Base-by-base conservation (phyloP, 495 filamentous ascomycete genomes). In the Collariella sp. region DNA sequence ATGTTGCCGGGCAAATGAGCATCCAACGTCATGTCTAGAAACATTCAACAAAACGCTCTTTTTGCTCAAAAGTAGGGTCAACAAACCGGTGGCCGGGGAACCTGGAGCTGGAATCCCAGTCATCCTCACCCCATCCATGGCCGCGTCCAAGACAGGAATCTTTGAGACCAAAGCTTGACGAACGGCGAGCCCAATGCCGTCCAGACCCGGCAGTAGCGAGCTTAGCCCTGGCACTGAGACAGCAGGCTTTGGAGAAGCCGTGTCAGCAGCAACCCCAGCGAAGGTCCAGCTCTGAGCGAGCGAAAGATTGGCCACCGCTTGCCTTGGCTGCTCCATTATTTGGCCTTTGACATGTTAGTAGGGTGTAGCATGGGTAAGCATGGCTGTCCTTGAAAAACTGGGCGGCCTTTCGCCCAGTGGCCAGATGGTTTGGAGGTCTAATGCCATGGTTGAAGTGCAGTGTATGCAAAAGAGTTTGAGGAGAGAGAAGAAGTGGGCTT, bases 261-360 rank as follows among this genome's bases (percentile, higher is more conserved):
- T 7, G 46, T 39, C 46, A 56, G 54, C 54, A 23, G 38, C 15
- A 16, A 50, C 19, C 10, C 15, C 20, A 15, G 38, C 15, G 45
- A 56, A 56, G 54, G 20, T 50, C 54, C 54, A 56, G 40, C 40
- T n/a, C 10, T 48, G 46, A 39, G 39, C 3, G 7, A 50, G 40
- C 12, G 46, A 31, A 26, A 56, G 19, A n/a, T 50, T 34, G 18
- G 46, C 46, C 54, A 40, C 22, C n/a, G n/a, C 19, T 36, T 26
- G 16, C 12, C 20, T 10, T 15, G 15, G 45, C 23, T 50, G 38
- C 7, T 50, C 23, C 24, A 26, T 18, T n/a, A 20, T 7, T 9
- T 39, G 38, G 18, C 7, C 29, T 6, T 26, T 26, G 23, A 16
- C 31, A 6, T 42, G 16, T 22, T 7, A 7, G 3, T 2, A 9